Evolutionary conservation across 2,329 filamentous ascomycete species (phyloP).

Genomic region (Aspergillus sp.): DNA sequence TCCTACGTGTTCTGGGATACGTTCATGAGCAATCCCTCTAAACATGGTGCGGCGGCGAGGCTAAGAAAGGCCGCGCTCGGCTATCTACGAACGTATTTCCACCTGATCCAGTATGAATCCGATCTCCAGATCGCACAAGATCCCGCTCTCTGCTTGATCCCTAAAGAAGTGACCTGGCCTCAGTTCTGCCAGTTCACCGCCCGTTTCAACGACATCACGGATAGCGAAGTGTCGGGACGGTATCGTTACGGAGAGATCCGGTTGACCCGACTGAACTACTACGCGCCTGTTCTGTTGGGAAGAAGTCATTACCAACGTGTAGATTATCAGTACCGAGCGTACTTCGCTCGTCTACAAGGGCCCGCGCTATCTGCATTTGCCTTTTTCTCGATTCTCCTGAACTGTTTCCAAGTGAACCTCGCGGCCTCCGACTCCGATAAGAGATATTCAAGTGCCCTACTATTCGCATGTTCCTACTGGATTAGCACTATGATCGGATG

Average conservation of each 20-base stretch:
- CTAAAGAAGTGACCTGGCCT: background rate
- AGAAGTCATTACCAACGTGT: background rate
- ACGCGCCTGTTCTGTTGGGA: background rate
- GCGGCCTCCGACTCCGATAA: too few species aligned
- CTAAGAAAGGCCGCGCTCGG: background rate
- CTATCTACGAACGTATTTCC: background rate
- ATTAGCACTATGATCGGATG: too few species aligned
- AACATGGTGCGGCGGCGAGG: background rate
- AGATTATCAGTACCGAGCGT: background rate
- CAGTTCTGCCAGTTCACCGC: background rate
- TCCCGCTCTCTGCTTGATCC: background rate
- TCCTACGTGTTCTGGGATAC: conserved; percentile 9
- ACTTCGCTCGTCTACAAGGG: background rate
- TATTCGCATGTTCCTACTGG: too few species aligned
- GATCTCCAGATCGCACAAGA: background rate
- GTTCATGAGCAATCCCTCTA: background rate
- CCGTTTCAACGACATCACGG: background rate
- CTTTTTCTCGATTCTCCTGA: background rate
- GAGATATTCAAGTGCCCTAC: too few species aligned
- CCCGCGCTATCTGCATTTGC: background rate
- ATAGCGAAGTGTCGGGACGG: background rate
- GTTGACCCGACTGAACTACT: background rate
- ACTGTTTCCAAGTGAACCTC: background rate
- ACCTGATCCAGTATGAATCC: background rate
- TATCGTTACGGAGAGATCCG: background rate